Evolutionary conservation across 148 eudicot species (phyloP), one percentile per base, ranked within the genome.

Genomic region (Cornus suecica): DNA sequence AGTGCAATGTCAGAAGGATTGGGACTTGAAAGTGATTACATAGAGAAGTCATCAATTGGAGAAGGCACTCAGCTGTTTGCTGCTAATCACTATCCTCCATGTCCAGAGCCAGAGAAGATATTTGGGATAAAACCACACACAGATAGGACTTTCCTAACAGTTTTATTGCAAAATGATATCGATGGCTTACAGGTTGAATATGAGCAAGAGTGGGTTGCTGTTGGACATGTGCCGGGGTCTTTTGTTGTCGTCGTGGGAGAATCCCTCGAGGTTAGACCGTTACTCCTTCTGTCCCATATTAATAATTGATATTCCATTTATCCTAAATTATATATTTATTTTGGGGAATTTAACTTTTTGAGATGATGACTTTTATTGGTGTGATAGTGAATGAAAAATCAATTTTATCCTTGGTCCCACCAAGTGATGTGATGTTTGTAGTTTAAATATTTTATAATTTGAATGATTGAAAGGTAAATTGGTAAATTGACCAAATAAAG

Each of bases 1-100:
- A 61, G 66, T 26, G 72, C 73, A 54, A 76, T 76, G 56, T 76
- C 79, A 56, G 79, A 76, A 68, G 66, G 79, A 3, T 68, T 76
- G 68, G 79, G 66, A 48, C 79, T 76, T 52, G 79, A 76, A 2
- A n/a, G n/a, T n/a, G n/a, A n/a, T n/a, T n/a, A n/a, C n/a, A n/a
- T n/a, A n/a, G n/a, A n/a, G n/a, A n/a, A 5, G 2, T 10, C 73
- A 23, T 76, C 66, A 68, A 22, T 76, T 41, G 73, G 79, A 2
- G 54, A 68, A 32, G 79, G 79, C 2, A 11, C 22, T 30, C 79
- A 76, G 56, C 56, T 76, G 1, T 31, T 68, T 8, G 79, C 79
- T 5, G 30, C 52, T n/a, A 76, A 76, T 68, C 54, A 68, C 37
- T 76, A 76, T 26, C 79, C 73, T 56, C 56, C 73, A 68, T 68